Evolutionary conservation across 2,329 filamentous ascomycete species (phyloP).

Genomic region (Podosphaera aphanis): DNA sequence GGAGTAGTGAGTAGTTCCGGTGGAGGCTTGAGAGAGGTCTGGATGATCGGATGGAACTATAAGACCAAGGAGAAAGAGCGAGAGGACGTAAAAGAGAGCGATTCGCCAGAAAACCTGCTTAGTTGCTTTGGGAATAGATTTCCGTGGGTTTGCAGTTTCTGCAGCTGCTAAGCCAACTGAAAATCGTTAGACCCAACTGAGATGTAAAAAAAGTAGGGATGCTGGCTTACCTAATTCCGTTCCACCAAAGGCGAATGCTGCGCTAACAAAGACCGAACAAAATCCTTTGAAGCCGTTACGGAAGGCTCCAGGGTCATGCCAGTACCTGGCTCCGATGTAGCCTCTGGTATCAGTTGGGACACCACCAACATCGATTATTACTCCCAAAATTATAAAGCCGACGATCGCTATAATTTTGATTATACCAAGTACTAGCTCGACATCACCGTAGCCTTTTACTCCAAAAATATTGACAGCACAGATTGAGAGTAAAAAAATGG

Average conservation of each 20-base stretch:
- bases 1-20: slow-evolving; percentile 41
- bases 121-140: slow-evolving; percentile 63
- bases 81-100: slow-evolving; percentile 62
- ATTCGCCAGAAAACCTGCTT: slow-evolving; percentile 96
- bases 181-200: neutral
- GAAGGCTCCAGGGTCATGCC: slow-evolving; percentile 62
- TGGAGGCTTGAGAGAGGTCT: slow-evolving; percentile 33
- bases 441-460: slow-evolving; percentile 71
- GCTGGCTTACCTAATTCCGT: slow-evolving; percentile 30
- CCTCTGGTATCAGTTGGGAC: slow-evolving; percentile 26
- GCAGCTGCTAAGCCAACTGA: slow-evolving; percentile 51
- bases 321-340: slow-evolving; percentile 38
- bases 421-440: slow-evolving; percentile 71
- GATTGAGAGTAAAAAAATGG: slow-evolving; percentile 59
- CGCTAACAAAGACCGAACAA: slow-evolving; percentile 53
- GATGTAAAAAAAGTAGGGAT: neutral
- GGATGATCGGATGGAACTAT: slow-evolving; percentile 51
- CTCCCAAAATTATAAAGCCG: slow-evolving; percentile 49
- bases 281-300: slow-evolving; percentile 59
- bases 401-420: slow-evolving; percentile 71
- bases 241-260: slow-evolving; percentile 52
- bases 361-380: slow-evolving; percentile 10
- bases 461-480: slow-evolving; percentile 69
- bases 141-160: slow-evolving; percentile 53
- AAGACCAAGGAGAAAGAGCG: slow-evolving; percentile 58